Conservation (phyloP, 768 basidiomycete genomes). For the Hericium rajendrae region DNA sequence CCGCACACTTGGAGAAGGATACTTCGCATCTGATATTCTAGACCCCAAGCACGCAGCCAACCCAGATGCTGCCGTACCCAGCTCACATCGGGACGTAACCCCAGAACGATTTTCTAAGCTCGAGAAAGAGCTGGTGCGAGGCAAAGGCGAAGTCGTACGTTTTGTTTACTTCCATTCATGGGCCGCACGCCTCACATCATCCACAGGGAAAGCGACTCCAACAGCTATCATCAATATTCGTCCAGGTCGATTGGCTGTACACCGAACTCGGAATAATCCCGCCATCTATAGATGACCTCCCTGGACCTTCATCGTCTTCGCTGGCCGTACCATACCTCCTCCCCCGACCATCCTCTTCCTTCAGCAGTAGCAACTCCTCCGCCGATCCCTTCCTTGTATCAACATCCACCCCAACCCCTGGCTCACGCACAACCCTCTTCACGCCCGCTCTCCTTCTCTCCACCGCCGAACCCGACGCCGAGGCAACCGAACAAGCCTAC, state of each 20-base stretch:
- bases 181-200: not conserved
- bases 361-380: slow-evolving; percentile 17
- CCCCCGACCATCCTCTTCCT: slow-evolving; percentile 24
- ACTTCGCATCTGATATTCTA: slow-evolving; percentile 46
- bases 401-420: slow-evolving; percentile 29
- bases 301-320: slow-evolving; percentile 25
- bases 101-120: slow-evolving; percentile 72
- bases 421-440: slow-evolving; percentile 6
- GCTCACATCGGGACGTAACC: slow-evolving; percentile 57
- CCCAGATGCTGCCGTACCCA: slow-evolving; percentile 5
- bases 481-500: slow-evolving; percentile 4
- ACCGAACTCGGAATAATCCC: slow-evolving; percentile 70
- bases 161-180: not conserved
- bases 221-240: slow-evolving; percentile 51
- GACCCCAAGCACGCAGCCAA: slow-evolving; percentile 33
- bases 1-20: slow-evolving; percentile 51
- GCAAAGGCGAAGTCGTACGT: slow-evolving; percentile 80
- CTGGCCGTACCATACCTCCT: slow-evolving; percentile 16
- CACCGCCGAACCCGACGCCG: slow-evolving; percentile 15
- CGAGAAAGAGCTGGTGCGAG: slow-evolving; percentile 77
- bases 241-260: slow-evolving; percentile 77
- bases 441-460: slow-evolving; percentile 30
- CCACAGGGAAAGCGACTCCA: slow-evolving; percentile 55
- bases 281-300: slow-evolving; percentile 42
- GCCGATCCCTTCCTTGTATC: slow-evolving; percentile 30